Percentiles rank a stretch among this genome's conserved stretches.
Evolutionary conservation across 1,139 yeast species (phyloP).

Genomic region (Hanseniaspora sp.): DNA sequence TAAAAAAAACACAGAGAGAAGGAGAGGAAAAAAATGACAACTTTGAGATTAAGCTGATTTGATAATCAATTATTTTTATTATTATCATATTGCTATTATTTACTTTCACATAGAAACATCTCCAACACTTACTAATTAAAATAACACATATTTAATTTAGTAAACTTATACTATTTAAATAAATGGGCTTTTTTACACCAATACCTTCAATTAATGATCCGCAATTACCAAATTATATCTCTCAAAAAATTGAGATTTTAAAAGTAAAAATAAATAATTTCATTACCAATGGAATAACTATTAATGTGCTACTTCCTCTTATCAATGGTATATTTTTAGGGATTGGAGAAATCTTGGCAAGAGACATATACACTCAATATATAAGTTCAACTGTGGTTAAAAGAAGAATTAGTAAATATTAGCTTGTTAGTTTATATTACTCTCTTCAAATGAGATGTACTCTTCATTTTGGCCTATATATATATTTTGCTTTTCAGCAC

Average conservation of each 20-base stretch:
- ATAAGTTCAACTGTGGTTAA: constrained; percentile 3
- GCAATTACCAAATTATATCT: background rate
- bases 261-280: constrained; percentile 1
- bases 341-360: constrained; percentile 13
- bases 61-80: no score
- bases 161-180: background rate
- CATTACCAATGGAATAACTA: constrained; percentile 5
- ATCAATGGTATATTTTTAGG: constrained; percentile 14
- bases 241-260: background rate
- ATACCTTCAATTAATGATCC: background rate
- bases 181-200: constrained; percentile 5
- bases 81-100: no score
- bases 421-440: background rate
- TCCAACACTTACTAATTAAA: background rate
- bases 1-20: no score
- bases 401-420: constrained; percentile 14
- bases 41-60: no score
- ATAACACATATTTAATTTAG: no score
- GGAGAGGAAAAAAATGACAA: no score
- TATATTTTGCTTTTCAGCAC: background rate
- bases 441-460: constrained; percentile 14
- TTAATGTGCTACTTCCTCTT: constrained; percentile 8
- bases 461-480: constrained; percentile 12
- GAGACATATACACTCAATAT: constrained; percentile 6
- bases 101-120: no score